Conservation (phyloP, 768 basidiomycete species). For the Postia placenta region DNA sequence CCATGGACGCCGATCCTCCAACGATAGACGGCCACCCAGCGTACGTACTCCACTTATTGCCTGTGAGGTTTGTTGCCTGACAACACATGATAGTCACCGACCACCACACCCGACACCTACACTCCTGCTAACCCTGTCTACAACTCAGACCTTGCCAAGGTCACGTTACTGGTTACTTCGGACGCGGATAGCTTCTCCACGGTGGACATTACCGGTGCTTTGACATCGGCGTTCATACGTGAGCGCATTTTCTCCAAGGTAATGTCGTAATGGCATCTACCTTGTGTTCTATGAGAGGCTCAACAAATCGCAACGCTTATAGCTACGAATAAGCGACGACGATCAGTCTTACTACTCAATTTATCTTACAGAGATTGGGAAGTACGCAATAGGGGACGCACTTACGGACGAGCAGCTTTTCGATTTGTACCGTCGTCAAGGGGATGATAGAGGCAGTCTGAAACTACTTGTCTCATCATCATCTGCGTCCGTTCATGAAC, state of each 20-base stretch:
- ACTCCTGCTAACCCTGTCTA: slow-evolving; percentile 26
- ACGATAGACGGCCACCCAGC: slow-evolving; percentile 22
- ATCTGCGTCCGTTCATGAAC: slow-evolving; percentile 55
- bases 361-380: slow-evolving; percentile 84
- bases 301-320: too few relatives aligned
- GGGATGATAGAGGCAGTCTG: slow-evolving; percentile 74
- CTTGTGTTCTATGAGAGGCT: too few relatives aligned
- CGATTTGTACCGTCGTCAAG: slow-evolving; percentile 61
- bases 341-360: slow-evolving; percentile 74
- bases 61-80: slow-evolving; percentile 9
- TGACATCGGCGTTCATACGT: slow-evolving; percentile 61
- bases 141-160: slow-evolving; percentile 16
- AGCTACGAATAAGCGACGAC: slow-evolving; percentile 82
- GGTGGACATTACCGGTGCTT: slow-evolving; percentile 66
- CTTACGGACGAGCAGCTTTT: slow-evolving; percentile 66
- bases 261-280: not conserved
- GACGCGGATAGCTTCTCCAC: slow-evolving; percentile 72
- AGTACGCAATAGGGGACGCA: slow-evolving; percentile 67
- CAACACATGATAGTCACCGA: slow-evolving; percentile 20
- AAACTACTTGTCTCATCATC: slow-evolving; percentile 78
- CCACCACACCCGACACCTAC: slow-evolving; percentile 20
- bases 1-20: slow-evolving; percentile 17
- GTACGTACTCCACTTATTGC: slow-evolving; percentile 14
- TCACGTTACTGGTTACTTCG: slow-evolving; percentile 45
- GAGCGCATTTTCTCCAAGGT: slow-evolving; percentile 82